These are phyloP conservation scores for Paramecium pentaurelia DNA, from an alignment of 73 alveolate species.

Conservation along the genomic window DNA sequence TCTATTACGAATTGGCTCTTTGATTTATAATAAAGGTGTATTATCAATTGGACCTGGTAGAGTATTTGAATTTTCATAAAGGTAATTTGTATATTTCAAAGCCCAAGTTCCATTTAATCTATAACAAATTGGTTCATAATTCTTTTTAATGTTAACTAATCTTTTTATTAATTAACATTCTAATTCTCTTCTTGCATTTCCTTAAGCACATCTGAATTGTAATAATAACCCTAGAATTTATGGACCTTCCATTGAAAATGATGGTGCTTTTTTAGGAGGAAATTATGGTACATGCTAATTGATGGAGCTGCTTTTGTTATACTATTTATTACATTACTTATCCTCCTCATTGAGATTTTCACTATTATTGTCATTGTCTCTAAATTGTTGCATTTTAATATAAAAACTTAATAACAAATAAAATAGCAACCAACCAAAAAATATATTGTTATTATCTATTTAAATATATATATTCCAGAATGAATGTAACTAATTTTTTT, in stretches of 20 bases:
- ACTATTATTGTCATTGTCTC: not conserved
- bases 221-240: not conserved
- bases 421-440: not conserved
- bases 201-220: not conserved
- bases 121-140: not conserved
- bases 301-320: conserved; percentile 1
- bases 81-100: not conserved
- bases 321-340: conserved; percentile 16
- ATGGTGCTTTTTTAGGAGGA: conserved; percentile 32
- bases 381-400: not conserved
- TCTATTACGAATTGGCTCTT: not conserved
- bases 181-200: not conserved
- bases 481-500: not conserved
- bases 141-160: not conserved
- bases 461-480: not conserved
- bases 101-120: conserved; percentile 21
- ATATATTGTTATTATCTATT: no score
- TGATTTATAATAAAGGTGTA: not conserved
- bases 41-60: conserved; percentile 34
- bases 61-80: conserved; percentile 5
- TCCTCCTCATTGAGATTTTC: conserved; percentile 30
- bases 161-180: not conserved
- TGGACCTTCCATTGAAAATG: not conserved
- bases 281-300: conserved; percentile 16
- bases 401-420: not conserved